Evolutionary conservation across 2,329 filamentous ascomycete genomes (phyloP).

Genomic region (Penicillium sp.): DNA sequence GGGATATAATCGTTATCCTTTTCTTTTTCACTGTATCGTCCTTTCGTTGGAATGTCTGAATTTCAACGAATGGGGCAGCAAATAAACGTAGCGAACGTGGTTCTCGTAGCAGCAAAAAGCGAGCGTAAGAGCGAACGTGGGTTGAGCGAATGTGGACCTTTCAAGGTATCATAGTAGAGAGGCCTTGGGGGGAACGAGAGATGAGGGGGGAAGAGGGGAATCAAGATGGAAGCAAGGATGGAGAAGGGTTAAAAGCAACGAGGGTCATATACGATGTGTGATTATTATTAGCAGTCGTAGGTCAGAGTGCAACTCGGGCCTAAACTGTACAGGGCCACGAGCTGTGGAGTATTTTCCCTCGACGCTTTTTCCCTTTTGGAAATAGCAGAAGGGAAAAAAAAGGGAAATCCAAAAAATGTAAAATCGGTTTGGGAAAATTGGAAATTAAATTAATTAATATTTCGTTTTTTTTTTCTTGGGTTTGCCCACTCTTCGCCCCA

Average conservation of each 20-base stretch:
- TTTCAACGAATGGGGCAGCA: constrained; percentile 13
- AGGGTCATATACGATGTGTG: constrained; percentile 18
- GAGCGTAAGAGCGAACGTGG: constrained; percentile 40
- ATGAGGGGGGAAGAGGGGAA: constrained; percentile 16
- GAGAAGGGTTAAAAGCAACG: constrained; percentile 27
- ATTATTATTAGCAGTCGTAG: constrained; percentile 29
- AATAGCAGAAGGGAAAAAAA: background rate
- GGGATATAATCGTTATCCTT: constrained; percentile 16
- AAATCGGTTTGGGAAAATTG: background rate
- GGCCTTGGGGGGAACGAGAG: constrained; percentile 9
- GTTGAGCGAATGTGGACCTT: constrained; percentile 33
- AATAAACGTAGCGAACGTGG: constrained; percentile 40
- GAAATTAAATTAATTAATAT: constrained; percentile 6
- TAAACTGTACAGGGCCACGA: constrained; percentile 25
- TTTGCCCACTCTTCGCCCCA: constrained; percentile 7
- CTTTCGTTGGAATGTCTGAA: background rate
- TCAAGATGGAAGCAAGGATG: constrained; percentile 24
- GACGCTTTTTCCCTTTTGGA: constrained; percentile 9
- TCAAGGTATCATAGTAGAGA: constrained; percentile 33
- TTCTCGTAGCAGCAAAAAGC: constrained; percentile 37
- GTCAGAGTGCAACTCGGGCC: constrained; percentile 23
- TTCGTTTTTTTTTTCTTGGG: background rate
- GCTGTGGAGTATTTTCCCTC: constrained; percentile 16
- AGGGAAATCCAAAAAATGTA: background rate
- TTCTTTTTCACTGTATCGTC: constrained; percentile 11